Percentiles rank a stretch among this genome's conserved stretches.
Conservation (phyloP, 2,329 filamentous ascomycete genomes). For the Elsinoe perseae region DNA sequence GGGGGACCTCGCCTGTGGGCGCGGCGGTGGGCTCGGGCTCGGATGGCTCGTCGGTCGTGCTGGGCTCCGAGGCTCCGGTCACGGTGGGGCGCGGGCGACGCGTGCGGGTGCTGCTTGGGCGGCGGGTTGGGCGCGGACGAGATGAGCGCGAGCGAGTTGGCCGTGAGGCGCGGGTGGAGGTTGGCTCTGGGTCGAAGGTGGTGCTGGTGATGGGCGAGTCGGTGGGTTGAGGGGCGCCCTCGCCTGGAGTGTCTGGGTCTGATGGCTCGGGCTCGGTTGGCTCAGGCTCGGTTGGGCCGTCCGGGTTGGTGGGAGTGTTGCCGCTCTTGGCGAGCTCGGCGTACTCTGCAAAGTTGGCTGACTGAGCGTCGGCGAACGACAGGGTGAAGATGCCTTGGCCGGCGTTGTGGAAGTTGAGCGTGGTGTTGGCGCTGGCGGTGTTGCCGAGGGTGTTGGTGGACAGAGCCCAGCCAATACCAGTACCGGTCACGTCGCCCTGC, state of each 20-base stretch:
- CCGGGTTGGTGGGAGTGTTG: not conserved
- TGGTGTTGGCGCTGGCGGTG: constrained; percentile 6
- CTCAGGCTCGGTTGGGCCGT: not conserved
- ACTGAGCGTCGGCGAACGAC: constrained; percentile 2
- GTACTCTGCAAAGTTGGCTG: constrained; percentile 1
- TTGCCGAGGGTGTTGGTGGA: constrained; percentile 12
- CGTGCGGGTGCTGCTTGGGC: not conserved
- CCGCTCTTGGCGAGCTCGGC: not conserved
- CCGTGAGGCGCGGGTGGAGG: not conserved
- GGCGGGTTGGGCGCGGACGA: not conserved
- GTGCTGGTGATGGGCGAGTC: not conserved
- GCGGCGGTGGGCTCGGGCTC: not conserved
- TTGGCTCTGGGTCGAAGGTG: not conserved
- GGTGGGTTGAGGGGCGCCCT: not conserved
- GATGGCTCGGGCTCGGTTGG: not conserved
- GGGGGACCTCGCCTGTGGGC: not conserved
- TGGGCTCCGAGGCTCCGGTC: not conserved
- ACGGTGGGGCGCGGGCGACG: not conserved
- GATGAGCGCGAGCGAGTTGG: not conserved
- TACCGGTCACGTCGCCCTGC: constrained; percentile 14
- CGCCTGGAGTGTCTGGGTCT: not conserved
- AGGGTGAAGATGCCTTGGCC: constrained; percentile 12
- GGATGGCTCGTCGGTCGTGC: not conserved
- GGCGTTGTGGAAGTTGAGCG: constrained; percentile 15
- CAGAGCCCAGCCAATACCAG: constrained; percentile 19